Percentiles rank a stretch among this genome's conserved stretches.
Conservation (phyloP, 2,329 filamentous ascomycete genomes). For the Hymenotorrendiella dingleyae region DNA sequence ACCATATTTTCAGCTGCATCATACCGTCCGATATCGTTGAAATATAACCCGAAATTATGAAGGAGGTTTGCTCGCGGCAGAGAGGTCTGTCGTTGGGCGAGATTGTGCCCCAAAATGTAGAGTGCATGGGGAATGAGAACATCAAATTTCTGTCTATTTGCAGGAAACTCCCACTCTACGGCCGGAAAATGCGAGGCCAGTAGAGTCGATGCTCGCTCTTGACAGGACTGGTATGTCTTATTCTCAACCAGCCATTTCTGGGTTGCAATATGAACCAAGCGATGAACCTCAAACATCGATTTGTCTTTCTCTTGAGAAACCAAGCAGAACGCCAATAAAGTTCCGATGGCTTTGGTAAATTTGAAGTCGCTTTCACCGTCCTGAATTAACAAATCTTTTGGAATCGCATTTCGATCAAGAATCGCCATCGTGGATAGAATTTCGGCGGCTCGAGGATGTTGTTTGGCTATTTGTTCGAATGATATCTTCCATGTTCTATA, state of each 20-base stretch:
- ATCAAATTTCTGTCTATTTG: too few relatives aligned
- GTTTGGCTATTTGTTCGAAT: constrained; percentile 30
- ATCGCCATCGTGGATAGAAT: constrained; percentile 13
- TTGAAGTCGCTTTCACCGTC: background rate
- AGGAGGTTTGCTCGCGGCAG: too few relatives aligned
- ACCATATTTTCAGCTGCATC: too few relatives aligned
- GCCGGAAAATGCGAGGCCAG: constrained; percentile 12
- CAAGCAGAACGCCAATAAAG: constrained; percentile 33
- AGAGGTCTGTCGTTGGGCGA: too few relatives aligned
- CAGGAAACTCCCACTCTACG: too few relatives aligned
- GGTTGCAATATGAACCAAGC: constrained; percentile 16
- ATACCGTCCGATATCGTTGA: too few relatives aligned
- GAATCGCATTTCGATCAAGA: constrained; percentile 14
- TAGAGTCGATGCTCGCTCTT: constrained; percentile 9
- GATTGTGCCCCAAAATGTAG: too few relatives aligned
- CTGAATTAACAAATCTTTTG: constrained; percentile 5
- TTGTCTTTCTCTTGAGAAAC: constrained; percentile 17
- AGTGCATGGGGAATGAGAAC: too few relatives aligned
- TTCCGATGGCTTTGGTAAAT: constrained; percentile 31
- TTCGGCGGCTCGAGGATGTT: constrained; percentile 10
- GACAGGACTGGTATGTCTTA: constrained; percentile 1
- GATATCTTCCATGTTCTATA: constrained; percentile 34
- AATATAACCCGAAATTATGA: too few relatives aligned
- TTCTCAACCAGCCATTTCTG: constrained; percentile 16
- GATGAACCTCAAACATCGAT: constrained; percentile 15